Evolutionary conservation across 23 red algal species (phyloP), one percentile per base, ranked within the genome.

Genomic region (Gracilaria gracilis): DNA sequence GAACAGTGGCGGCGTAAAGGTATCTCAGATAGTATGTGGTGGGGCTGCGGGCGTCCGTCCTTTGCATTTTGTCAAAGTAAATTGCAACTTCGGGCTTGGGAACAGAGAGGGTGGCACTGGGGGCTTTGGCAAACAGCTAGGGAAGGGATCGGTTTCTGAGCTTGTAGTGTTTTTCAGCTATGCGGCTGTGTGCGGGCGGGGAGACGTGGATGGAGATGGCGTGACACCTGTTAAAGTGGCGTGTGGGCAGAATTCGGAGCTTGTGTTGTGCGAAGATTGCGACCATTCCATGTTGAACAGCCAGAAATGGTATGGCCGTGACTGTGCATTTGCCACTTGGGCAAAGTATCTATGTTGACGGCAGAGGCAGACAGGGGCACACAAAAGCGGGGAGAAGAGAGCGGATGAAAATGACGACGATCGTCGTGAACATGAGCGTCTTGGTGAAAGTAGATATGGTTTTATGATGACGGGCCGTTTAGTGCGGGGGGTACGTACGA

Each of bases 191-290:
- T 72, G 89, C 67, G 89, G 89, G 62, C 42, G 54, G 13, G 89
- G 89, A 46, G 61, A 77, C 37, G 83, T 86, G 32, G 81, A 86
- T 67, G 89, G 89, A 25, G 89, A 93, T 51, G 79, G 89, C n/a
- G 83, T 93, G 21, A 93, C 89, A 47, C 89, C 89, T 34, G 81
- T 93, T 28, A 46, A 93, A 20, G 81, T 79, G 11, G 79, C 89
- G 7, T 93, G 81, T 67, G 89, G 70, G 48, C 17, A 72, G 37
- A 47, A 70, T 42, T 78, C 33, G 17, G 62, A 40, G 8, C 70
- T 93, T 32, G 76, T 93, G 37, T 27, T 83, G 25, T 85, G 83
- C n/a, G 73, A 82, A 44, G 57, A 85, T 66, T 93, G 81, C 29
- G 81, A 84, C 50, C 83, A 78, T 79, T 86, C 89, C 37, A 86